Conservation (phyloP, 768 basidiomycete genomes). For the Tubosaeta sp. region DNA sequence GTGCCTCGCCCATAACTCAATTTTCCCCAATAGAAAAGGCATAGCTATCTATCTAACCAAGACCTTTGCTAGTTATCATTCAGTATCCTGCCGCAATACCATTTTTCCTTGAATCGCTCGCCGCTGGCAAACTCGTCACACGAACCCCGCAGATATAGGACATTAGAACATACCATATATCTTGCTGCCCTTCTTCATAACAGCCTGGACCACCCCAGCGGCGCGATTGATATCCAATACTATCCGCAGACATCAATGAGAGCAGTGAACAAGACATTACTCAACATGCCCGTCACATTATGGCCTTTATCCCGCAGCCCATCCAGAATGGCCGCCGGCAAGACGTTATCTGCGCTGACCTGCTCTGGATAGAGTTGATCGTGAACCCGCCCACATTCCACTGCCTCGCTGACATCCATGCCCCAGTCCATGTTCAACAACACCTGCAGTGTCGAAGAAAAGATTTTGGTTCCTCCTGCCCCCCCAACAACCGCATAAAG, state of each 20-base stretch:
- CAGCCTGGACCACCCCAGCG: constrained; percentile 71
- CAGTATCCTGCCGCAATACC: constrained; percentile 88
- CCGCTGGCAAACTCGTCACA: too few relatives aligned
- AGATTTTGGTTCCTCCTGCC: constrained; percentile 85
- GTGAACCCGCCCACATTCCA: constrained; percentile 84
- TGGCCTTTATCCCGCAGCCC: constrained; percentile 63
- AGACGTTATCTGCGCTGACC: constrained; percentile 59
- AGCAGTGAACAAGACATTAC: not conserved
- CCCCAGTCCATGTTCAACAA: constrained; percentile 76
- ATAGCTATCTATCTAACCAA: not conserved
- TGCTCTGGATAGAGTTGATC: constrained; percentile 74
- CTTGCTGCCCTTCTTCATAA: constrained; percentile 45
- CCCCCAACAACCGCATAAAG: constrained; percentile 77
- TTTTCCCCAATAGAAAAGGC: not conserved
- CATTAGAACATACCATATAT: constrained; percentile 68
- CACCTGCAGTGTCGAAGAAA: constrained; percentile 73
- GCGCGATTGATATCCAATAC: constrained; percentile 68
- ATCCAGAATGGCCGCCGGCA: constrained; percentile 52
- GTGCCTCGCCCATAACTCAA: not conserved
- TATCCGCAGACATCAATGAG: constrained; percentile 19
- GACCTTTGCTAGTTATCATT: too few relatives aligned
- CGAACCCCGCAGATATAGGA: too few relatives aligned
- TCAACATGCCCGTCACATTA: constrained; percentile 54
- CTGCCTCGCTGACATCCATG: constrained; percentile 69
- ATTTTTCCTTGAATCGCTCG: constrained; percentile 89